Conservation (phyloP, 2,329 filamentous ascomycete genomes). For the Cytospora mali region DNA sequence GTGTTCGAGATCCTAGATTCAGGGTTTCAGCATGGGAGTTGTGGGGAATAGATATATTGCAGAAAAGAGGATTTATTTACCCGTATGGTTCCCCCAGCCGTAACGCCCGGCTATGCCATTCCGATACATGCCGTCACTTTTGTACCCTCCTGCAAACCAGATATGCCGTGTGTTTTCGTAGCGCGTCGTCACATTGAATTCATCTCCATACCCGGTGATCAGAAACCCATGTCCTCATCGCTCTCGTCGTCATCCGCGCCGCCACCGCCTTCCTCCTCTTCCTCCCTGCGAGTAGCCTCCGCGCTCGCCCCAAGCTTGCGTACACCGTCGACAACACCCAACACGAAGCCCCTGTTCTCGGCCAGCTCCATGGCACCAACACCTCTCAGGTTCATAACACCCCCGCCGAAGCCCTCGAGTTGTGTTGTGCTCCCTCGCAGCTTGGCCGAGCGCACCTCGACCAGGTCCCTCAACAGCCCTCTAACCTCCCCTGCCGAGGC, state of each 20-base stretch:
- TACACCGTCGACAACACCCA: conserved; percentile 84
- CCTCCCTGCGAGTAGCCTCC: conserved; percentile 76
- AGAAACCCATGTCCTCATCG: conserved; percentile 55
- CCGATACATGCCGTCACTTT: conserved; percentile 9
- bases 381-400: conserved; percentile 70
- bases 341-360: conserved; percentile 81
- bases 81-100: conserved; percentile 19
- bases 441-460: conserved; percentile 89
- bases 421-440: conserved; percentile 74
- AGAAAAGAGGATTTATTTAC: conserved; percentile 3
- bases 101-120: conserved; percentile 28
- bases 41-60: background rate
- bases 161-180: conserved; percentile 15
- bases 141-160: background rate
- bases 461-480: conserved; percentile 74
- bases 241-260: conserved; percentile 63
- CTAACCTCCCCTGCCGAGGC: conserved; percentile 71
- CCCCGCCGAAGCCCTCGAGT: conserved; percentile 70
- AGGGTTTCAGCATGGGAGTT: background rate
- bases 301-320: conserved; percentile 80
- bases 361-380: conserved; percentile 93
- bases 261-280: conserved; percentile 68
- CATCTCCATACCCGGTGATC: background rate
- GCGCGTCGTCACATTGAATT: background rate
- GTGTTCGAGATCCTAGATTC: background rate